Conservation (phyloP, 148 eudicot species). For the Spergularia marina region DNA sequence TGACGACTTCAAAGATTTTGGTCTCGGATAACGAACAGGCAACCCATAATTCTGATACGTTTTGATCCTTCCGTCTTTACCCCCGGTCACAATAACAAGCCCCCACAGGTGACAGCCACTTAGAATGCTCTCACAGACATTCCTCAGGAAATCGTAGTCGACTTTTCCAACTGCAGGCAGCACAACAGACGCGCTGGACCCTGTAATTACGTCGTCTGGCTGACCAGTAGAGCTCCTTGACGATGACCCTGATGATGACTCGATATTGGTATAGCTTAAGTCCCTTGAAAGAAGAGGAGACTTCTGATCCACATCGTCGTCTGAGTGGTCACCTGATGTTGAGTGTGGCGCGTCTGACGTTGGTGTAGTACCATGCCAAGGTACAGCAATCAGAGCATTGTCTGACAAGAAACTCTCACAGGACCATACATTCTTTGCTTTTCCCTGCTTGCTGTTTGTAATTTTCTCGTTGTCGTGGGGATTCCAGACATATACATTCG, state of each 20-base stretch:
- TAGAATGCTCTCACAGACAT: conserved; percentile 39
- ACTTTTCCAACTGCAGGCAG: conserved; percentile 32
- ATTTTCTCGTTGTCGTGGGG: conserved; percentile 29
- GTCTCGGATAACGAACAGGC: conserved; percentile 36
- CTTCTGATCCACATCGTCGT: conserved; percentile 11
- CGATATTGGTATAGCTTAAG: conserved; percentile 25
- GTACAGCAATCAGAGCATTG: conserved; percentile 54
- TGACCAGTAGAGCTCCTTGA: conserved; percentile 40
- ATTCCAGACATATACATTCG: conserved; percentile 65
- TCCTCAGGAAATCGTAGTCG: conserved; percentile 46
- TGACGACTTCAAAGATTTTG: conserved; percentile 20
- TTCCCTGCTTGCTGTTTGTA: conserved; percentile 27
- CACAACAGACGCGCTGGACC: conserved; percentile 22
- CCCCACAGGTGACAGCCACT: conserved; percentile 63
- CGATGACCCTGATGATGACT: conserved; percentile 37
- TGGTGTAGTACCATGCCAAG: conserved; percentile 63
- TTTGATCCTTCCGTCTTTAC: conserved; percentile 63
- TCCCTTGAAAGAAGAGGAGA: conserved; percentile 28
- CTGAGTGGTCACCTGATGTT: not conserved
- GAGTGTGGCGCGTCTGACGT: conserved; percentile 21
- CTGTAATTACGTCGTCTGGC: conserved; percentile 47
- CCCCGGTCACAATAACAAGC: conserved; percentile 70
- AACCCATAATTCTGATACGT: conserved; percentile 66
- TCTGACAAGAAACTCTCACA: conserved; percentile 53
- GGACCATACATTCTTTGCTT: conserved; percentile 41